Evolutionary conservation across 352 stramenopile genomes (phyloP).

Genomic region (Pythium rishiriense): DNA sequence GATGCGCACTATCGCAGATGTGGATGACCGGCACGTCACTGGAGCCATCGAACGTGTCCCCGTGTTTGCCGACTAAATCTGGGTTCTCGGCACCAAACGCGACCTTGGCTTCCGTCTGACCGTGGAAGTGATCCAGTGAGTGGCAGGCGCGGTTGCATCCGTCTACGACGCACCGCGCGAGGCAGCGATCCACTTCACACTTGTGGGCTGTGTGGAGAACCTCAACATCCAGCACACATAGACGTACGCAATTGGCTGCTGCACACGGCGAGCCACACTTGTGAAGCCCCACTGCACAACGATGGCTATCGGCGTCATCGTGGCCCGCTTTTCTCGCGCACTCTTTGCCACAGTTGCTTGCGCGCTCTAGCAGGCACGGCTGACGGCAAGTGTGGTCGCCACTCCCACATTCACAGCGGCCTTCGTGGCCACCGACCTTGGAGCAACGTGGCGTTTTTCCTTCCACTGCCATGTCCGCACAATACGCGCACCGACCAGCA

Average conservation of each 20-base stretch:
- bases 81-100: slow-evolving; percentile 49
- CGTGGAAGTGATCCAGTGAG: slow-evolving; percentile 66
- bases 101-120: slow-evolving; percentile 38
- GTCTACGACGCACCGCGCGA: slow-evolving; percentile 59
- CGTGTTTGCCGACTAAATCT: slow-evolving; percentile 29
- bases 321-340: slow-evolving; percentile 52
- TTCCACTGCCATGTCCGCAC: slow-evolving; percentile 22
- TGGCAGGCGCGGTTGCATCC: slow-evolving; percentile 55
- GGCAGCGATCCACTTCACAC: slow-evolving; percentile 59
- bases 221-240: slow-evolving; percentile 54
- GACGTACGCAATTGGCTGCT: slow-evolving; percentile 36
- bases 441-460: slow-evolving; percentile 40
- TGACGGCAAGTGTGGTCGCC: slow-evolving; percentile 64
- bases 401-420: slow-evolving; percentile 54
- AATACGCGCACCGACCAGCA: slow-evolving; percentile 51
- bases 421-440: slow-evolving; percentile 60
- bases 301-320: slow-evolving; percentile 33
- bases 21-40: slow-evolving; percentile 39
- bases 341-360: slow-evolving; percentile 49
- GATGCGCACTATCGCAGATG: slow-evolving; percentile 57
- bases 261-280: slow-evolving; percentile 54
- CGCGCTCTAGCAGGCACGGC: slow-evolving; percentile 40
- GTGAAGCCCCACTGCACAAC: slow-evolving; percentile 54
- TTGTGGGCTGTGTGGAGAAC: slow-evolving; percentile 55
- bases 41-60: slow-evolving; percentile 39